Evolutionary conservation across 257 asterid genomes (phyloP).

Genomic region (Nicotiana sylvestris): DNA sequence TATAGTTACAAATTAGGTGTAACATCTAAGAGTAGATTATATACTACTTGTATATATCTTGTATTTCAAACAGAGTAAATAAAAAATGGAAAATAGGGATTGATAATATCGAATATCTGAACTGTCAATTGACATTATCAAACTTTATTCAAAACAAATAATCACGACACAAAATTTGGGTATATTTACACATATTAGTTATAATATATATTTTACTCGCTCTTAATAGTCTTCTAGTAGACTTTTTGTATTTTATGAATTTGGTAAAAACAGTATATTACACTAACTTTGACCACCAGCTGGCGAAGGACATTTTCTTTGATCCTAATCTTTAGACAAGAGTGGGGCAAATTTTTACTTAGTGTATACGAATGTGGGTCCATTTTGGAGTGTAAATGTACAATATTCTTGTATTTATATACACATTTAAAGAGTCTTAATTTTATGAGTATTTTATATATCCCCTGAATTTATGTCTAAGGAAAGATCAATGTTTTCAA

Average conservation of each 20-base stretch:
- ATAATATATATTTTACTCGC: not conserved
- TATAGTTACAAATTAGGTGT: not conserved
- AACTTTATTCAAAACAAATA: not conserved
- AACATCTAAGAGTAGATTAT: not conserved
- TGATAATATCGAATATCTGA: not conserved
- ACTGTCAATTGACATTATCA: not conserved
- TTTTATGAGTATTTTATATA: not conserved
- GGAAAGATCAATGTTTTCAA: slow-evolving; percentile 13
- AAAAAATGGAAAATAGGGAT: not conserved
- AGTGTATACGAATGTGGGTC: slow-evolving; percentile 41
- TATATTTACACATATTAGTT: not conserved
- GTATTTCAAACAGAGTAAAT: not conserved
- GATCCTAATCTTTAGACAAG: not conserved
- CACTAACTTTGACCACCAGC: slow-evolving; percentile 9
- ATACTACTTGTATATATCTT: too few species aligned
- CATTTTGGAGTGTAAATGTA: slow-evolving; percentile 39
- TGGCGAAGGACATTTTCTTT: not conserved
- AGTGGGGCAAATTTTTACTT: slow-evolving; percentile 29
- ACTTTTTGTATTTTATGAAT: not conserved
- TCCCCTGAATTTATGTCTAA: slow-evolving; percentile 4
- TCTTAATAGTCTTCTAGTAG: not conserved
- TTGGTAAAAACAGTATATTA: not conserved
- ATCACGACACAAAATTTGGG: not conserved
- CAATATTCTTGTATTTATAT: not conserved
- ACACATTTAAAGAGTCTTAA: not conserved